Evolutionary conservation across 2,329 filamentous ascomycete genomes (phyloP).

Genomic region (Pseudogymnoascus sp.): DNA sequence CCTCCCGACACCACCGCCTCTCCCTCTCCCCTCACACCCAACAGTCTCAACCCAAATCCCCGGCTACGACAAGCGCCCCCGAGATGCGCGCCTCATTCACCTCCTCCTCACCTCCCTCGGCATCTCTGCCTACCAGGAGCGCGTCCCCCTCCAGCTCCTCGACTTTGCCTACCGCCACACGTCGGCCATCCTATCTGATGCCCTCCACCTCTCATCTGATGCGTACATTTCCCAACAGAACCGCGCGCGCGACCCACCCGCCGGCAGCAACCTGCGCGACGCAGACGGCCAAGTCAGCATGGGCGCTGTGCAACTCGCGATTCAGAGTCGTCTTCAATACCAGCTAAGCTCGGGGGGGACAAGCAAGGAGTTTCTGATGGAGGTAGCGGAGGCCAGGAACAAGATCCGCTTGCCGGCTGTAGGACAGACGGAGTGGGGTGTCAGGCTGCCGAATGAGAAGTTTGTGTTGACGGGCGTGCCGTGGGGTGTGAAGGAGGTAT

Average conservation of each 20-base stretch:
- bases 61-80: slow-evolving; percentile 48
- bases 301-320: slow-evolving; percentile 64
- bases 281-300: slow-evolving; percentile 44
- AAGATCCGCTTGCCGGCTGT: slow-evolving; percentile 57
- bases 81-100: slow-evolving; percentile 73
- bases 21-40: slow-evolving; percentile 25
- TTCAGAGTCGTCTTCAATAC: slow-evolving; percentile 58
- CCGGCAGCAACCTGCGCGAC: slow-evolving; percentile 25
- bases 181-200: slow-evolving; percentile 62
- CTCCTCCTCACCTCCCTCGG: slow-evolving; percentile 72
- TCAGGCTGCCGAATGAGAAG: slow-evolving; percentile 58
- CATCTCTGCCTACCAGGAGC: slow-evolving; percentile 71
- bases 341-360: slow-evolving; percentile 58
- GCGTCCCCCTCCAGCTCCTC: slow-evolving; percentile 73
- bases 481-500: slow-evolving; percentile 56
- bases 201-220: slow-evolving; percentile 60
- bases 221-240: slow-evolving; percentile 47
- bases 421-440: slow-evolving; percentile 58
- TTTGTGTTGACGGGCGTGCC: slow-evolving; percentile 60
- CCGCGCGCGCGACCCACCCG: slow-evolving; percentile 27
- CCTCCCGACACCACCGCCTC: slow-evolving; percentile 18
- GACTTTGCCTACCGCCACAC: slow-evolving; percentile 84
- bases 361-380: slow-evolving; percentile 68
- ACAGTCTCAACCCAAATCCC: slow-evolving; percentile 28
- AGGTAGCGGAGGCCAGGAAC: slow-evolving; percentile 66